Conservation (phyloP, 805 yeast genomes). For the Wickerhamomyces ciferrii region DNA sequence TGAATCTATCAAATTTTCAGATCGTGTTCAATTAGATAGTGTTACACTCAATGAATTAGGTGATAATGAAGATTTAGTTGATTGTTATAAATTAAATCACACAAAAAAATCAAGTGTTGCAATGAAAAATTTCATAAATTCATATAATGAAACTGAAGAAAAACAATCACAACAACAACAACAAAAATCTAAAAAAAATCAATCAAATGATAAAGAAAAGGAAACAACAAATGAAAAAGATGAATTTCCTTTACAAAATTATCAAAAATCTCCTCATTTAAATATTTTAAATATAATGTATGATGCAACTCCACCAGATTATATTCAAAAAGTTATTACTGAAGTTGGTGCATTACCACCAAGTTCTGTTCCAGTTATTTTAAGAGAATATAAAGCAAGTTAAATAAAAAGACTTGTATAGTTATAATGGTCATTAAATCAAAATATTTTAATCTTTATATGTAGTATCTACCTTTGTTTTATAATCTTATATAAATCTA, state of each 20-base stretch:
- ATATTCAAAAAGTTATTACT: slow-evolving; percentile 90
- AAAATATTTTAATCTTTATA: too few relatives aligned
- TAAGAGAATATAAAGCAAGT: slow-evolving; percentile 74
- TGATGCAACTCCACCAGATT: slow-evolving; percentile 91
- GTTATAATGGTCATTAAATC: too few relatives aligned
- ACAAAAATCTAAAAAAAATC: slow-evolving; percentile 21
- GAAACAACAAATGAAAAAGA: slow-evolving; percentile 23
- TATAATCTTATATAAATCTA: too few relatives aligned
- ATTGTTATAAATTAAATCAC: slow-evolving; percentile 38
- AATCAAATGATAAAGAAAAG: slow-evolving; percentile 17
- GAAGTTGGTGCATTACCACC: slow-evolving; percentile 97
- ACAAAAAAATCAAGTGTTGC: slow-evolving; percentile 47
- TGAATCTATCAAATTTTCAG: slow-evolving; percentile 91
- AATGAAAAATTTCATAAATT: slow-evolving; percentile 55
- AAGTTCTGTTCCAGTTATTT: slow-evolving; percentile 94
- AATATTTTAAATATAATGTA: slow-evolving; percentile 82
- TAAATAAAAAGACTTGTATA: too few relatives aligned
- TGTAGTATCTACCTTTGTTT: too few relatives aligned
- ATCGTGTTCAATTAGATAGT: slow-evolving; percentile 93
- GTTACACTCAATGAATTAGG: slow-evolving; percentile 91
- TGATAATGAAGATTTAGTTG: slow-evolving; percentile 67
- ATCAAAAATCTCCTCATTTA: slow-evolving; percentile 59
- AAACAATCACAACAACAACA: slow-evolving; percentile 20
- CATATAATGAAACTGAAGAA: slow-evolving; percentile 24
- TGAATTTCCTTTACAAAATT: slow-evolving; percentile 46